Evolutionary conservation across 768 basidiomycete genomes (phyloP).

Genomic region (Guyanaporus albipodus): DNA sequence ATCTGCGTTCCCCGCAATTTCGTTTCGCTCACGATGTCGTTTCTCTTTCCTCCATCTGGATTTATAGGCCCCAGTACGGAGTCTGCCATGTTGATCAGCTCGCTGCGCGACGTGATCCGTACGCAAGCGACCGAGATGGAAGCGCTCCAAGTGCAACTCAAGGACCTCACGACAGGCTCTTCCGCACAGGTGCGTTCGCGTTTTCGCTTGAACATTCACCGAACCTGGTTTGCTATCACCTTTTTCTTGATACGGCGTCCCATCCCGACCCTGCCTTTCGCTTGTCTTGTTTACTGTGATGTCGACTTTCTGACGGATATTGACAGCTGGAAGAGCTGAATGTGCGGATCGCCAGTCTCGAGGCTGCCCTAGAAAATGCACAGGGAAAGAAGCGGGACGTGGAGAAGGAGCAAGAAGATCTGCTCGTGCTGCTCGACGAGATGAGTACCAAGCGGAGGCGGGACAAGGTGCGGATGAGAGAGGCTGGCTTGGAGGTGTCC

Average conservation of each 20-base stretch:
- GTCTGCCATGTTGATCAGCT: slow-evolving; percentile 74
- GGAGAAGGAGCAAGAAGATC: slow-evolving; percentile 95
- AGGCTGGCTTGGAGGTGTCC: slow-evolving; percentile 79
- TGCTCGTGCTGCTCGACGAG: slow-evolving; percentile 91
- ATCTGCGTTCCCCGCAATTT: background rate
- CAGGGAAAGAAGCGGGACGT: slow-evolving; percentile 72
- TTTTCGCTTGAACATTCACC: no score
- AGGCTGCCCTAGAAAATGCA: slow-evolving; percentile 45
- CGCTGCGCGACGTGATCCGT: slow-evolving; percentile 78
- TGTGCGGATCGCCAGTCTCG: slow-evolving; percentile 43
- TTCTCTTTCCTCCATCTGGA: background rate
- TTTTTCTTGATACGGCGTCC: background rate
- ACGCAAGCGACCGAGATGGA: slow-evolving; percentile 82
- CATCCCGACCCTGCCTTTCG: background rate
- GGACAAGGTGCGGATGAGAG: slow-evolving; percentile 77
- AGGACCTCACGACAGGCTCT: slow-evolving; percentile 34
- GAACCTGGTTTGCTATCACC: no score
- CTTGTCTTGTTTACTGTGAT: background rate
- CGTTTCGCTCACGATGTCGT: background rate
- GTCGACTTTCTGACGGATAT: background rate
- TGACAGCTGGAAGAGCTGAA: slow-evolving; percentile 44
- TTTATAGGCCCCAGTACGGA: slow-evolving; percentile 64
- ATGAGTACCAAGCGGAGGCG: slow-evolving; percentile 76
- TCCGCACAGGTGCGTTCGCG: slow-evolving; percentile 35
- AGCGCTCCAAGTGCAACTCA: slow-evolving; percentile 55